These are phyloP conservation scores for Tremella yokohamensis DNA, from an alignment of 768 basidiomycete genomes.

Conservation along the genomic window DNA sequence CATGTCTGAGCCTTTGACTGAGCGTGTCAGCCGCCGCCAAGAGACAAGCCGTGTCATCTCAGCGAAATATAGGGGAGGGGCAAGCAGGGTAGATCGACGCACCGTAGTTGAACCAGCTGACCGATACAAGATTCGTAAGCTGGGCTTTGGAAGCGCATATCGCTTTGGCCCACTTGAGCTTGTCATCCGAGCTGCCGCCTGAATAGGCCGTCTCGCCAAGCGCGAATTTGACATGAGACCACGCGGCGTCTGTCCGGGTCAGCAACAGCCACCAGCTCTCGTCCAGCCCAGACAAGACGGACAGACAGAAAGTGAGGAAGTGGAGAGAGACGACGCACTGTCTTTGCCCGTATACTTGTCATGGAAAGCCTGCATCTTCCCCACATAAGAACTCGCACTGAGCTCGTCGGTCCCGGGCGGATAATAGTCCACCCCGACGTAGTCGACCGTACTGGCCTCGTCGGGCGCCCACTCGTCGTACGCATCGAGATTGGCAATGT, in stretches of 20 bases:
- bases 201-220: constrained; percentile 3
- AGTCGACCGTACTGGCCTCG: constrained; percentile 1
- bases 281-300: not conserved
- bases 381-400: not conserved
- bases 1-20: constrained; percentile 5
- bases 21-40: not conserved
- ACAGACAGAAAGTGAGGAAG: not conserved
- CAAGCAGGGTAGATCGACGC: not conserved
- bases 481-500: constrained; percentile 1
- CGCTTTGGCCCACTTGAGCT: not conserved
- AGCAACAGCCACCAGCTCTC: not conserved
- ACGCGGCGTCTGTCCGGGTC: not conserved
- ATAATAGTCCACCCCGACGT: constrained; percentile 3
- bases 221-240: constrained; percentile 3
- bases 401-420: not conserved
- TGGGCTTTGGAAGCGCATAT: not conserved
- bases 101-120: constrained; percentile 5
- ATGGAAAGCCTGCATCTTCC: constrained; percentile 2
- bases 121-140: not conserved
- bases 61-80: not conserved
- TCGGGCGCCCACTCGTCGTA: not conserved
- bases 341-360: not conserved
- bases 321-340: not conserved
- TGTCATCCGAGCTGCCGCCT: not conserved
- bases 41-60: too few species aligned